A percentile compares a stretch with the other conserved stretches of the same genome.
These are phyloP conservation scores for Talaromyces nanjingensis DNA, from an alignment of 495 filamentous ascomycete species.

Conservation along the genomic window DNA sequence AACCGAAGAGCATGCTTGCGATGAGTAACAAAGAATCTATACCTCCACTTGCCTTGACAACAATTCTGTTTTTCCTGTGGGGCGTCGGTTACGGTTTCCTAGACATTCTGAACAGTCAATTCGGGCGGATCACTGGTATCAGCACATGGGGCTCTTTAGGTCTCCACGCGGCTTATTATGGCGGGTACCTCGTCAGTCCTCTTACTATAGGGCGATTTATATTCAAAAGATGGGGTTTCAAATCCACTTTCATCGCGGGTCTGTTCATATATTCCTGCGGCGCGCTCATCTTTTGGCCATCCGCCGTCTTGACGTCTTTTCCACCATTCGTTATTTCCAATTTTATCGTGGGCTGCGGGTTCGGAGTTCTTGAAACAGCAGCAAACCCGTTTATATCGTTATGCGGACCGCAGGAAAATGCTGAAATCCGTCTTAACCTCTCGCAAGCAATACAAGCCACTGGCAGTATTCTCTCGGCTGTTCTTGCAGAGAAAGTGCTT, in stretches of 20 bases:
- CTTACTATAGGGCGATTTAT: constrained; percentile 49
- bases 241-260: constrained; percentile 57
- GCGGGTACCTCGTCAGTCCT: constrained; percentile 55
- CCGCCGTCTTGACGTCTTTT: constrained; percentile 59
- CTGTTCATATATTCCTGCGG: constrained; percentile 59
- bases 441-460: constrained; percentile 64
- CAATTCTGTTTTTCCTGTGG: constrained; percentile 79
- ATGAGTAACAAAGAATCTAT: constrained; percentile 51
- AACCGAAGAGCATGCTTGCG: constrained; percentile 69
- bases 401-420: constrained; percentile 59
- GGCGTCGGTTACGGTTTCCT: constrained; percentile 81
- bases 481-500: constrained; percentile 55
- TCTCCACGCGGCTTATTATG: constrained; percentile 59
- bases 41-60: constrained; percentile 53
- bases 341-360: constrained; percentile 59
- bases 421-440: constrained; percentile 58
- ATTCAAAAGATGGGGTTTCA: constrained; percentile 60
- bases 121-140: constrained; percentile 42
- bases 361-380: constrained; percentile 56
- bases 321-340: constrained; percentile 59
- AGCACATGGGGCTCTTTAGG: constrained; percentile 44
- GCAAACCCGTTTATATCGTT: constrained; percentile 64
- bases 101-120: constrained; percentile 62
- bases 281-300: constrained; percentile 66
- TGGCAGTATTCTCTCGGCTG: constrained; percentile 53